phyloP scores from a whole-genome alignment of 1,284 basidiomycete species.

The Cutaneotrichosporon arboriforme region DNA sequence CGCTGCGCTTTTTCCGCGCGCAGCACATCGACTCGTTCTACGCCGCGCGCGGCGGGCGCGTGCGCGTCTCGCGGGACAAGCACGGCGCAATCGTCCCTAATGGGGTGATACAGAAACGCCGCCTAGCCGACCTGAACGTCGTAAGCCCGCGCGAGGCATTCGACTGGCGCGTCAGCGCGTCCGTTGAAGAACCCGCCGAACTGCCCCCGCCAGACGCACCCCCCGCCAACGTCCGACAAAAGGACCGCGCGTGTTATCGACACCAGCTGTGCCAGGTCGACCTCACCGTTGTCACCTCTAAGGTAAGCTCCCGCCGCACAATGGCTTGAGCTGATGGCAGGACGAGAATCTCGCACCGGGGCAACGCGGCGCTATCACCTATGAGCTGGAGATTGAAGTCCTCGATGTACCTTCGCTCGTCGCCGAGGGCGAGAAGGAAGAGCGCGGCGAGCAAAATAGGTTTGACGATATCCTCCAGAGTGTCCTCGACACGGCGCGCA shows the following conservation, averaged over 20 bases:
- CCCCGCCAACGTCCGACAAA: conserved; percentile 61
- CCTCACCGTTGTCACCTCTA: conserved; percentile 77
- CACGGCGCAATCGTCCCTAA: conserved; percentile 61
- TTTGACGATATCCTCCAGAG: conserved; percentile 52
- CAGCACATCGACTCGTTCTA: conserved; percentile 81
- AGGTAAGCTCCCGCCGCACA: conserved; percentile 50
- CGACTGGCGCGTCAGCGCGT: conserved; percentile 91
- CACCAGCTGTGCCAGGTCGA: conserved; percentile 92
- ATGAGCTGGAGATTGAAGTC: conserved; percentile 58
- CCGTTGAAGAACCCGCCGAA: conserved; percentile 59
- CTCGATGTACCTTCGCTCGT: conserved; percentile 51
- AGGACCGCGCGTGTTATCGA: conserved; percentile 85
- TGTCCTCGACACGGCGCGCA: conserved; percentile 52
- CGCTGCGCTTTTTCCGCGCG: conserved; percentile 70
- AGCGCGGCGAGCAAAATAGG: conserved; percentile 41
- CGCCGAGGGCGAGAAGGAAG: conserved; percentile 48
- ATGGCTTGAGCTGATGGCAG: conserved; percentile 65
- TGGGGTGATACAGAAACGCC: conserved; percentile 63
- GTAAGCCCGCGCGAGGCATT: conserved; percentile 72
- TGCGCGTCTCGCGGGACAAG: conserved; percentile 79
- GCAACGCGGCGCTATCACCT: conserved; percentile 34
- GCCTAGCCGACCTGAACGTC: conserved; percentile 82
- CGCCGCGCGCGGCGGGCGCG: conserved; percentile 51
- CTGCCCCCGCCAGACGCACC: conserved; percentile 35
- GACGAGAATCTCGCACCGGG: conserved; percentile 8